Conservation (phyloP, 2,329 filamentous ascomycete species). For the Alternaria hordeiaustralica region DNA sequence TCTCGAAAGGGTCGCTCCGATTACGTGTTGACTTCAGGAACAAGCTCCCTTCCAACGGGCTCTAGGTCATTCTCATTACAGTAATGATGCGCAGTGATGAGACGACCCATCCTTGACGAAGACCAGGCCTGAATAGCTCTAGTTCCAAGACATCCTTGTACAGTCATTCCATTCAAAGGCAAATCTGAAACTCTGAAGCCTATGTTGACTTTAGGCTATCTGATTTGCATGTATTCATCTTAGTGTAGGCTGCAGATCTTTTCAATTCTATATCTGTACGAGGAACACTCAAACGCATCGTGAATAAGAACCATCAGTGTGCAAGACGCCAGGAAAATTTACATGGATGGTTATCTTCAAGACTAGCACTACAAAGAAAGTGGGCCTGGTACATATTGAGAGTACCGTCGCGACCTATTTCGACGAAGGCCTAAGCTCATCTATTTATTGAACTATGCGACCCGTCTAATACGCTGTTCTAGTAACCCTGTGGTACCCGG, state of each 20-base stretch:
- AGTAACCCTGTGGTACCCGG: too few relatives aligned
- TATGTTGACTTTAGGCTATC: background rate
- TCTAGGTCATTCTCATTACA: background rate
- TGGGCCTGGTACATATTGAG: background rate
- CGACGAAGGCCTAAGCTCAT: background rate
- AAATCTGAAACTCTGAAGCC: background rate
- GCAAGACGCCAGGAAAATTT: background rate
- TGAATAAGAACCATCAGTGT: fast-evolving
- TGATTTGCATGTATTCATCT: background rate
- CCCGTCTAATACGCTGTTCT: too few relatives aligned
- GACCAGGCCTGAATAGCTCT: fast-evolving
- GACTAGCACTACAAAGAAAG: background rate
- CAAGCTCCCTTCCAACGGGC: too few relatives aligned
- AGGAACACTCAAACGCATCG: background rate
- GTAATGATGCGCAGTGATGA: background rate
- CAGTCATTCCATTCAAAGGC: background rate
- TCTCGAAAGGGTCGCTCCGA: background rate
- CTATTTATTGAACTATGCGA: background rate
- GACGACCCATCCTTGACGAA: background rate
- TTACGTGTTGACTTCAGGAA: too few relatives aligned
- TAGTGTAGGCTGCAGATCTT: background rate
- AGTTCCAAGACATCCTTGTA: background rate
- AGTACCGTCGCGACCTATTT: background rate
- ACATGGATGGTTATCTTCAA: background rate
- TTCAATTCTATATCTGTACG: background rate